Conservation (phyloP, 257 asterid species). For the Linderniella brevidens region DNA sequence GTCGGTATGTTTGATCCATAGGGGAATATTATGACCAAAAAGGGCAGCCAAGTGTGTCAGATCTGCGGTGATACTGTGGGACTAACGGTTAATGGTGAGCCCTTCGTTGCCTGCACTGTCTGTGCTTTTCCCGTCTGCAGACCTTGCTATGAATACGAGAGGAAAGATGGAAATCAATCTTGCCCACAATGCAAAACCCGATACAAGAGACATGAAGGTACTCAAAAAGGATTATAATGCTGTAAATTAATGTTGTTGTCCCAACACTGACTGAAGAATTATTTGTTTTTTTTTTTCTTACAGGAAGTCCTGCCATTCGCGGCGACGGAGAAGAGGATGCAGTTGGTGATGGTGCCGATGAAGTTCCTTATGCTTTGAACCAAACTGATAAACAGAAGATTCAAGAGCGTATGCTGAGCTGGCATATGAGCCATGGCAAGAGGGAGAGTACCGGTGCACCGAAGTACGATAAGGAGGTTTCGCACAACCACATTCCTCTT, state of each 20-base stretch:
- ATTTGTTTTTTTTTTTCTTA: too few species aligned
- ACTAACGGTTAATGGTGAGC: slow-evolving; percentile 46
- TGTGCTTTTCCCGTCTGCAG: slow-evolving; percentile 95
- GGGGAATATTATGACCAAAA: slow-evolving; percentile 72
- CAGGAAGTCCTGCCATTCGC: slow-evolving; percentile 87
- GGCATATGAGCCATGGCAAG: slow-evolving; percentile 74
- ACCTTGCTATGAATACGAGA: slow-evolving; percentile 96
- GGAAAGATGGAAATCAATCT: slow-evolving; percentile 90
- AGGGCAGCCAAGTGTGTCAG: slow-evolving; percentile 77
- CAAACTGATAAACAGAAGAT: slow-evolving; percentile 64
- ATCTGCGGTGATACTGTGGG: slow-evolving; percentile 92
- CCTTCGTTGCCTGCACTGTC: slow-evolving; percentile 84
- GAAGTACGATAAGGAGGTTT: slow-evolving; percentile 78
- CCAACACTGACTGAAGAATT: neutral
- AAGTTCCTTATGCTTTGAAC: slow-evolving; percentile 34
- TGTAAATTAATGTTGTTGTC: neutral
- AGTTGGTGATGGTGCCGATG: slow-evolving; percentile 40
- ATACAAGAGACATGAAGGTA: slow-evolving; percentile 92
- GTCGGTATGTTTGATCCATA: slow-evolving; percentile 9
- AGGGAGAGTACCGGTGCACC: slow-evolving; percentile 60
- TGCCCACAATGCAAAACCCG: slow-evolving; percentile 99
- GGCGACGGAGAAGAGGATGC: slow-evolving; percentile 68
- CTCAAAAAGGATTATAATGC: too few species aligned
- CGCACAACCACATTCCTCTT: slow-evolving; percentile 81
- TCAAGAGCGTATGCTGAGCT: slow-evolving; percentile 88